Base-by-base conservation (phyloP, 2,329 filamentous ascomycete species). In the Aspergillus tubingensis region DNA sequence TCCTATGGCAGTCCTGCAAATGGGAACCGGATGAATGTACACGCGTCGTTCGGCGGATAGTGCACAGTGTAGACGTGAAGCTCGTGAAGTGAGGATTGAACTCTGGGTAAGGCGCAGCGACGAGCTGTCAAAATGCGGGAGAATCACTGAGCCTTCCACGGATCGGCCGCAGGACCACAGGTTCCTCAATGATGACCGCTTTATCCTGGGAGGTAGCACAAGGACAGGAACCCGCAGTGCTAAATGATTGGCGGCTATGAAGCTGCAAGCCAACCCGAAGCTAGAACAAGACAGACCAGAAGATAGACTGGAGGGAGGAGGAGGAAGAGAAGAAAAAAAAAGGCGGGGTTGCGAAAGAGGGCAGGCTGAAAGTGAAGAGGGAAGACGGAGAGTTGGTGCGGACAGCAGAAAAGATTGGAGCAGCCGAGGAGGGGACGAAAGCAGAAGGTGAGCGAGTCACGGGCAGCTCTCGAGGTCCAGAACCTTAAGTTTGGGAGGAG, bases 111-210 rank as follows among this genome's bases (percentile, higher is more conserved):
- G 69, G 70, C 69, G 69, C 57, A 61, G 62, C 61, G 61, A 62
- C 60, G 62, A 69, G 71, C 69, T 69, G 69, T 72, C 70, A 70
- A 70, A 70, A 57, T 67, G 69, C 71, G 71, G 71, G 70, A 73
- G 71, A 73, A 72, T 69, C 59, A 60, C 70, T 70, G 65, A 59
- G 61, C 39, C 59, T 71, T 68, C 71, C 71, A 73, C 70, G 71
- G 71, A 65, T 72, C 69, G 48, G 27, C 43, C 38, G 47, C 61
- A 65, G 62, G 60, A 63, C 65, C 65, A 63, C 62, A 65, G 63
- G 64, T 67, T 66, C 67, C 59, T 59, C 44, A 13, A 59, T 54
- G 62, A 57, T 54, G 59, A 61, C 61, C 60, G 54, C 57, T 41
- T 47, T 30, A 62, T 52, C 49, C 53, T 58, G 19, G 44, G 55